phyloP scores from a whole-genome alignment of 208 protist species.

The Leishmania turanica region DNA sequence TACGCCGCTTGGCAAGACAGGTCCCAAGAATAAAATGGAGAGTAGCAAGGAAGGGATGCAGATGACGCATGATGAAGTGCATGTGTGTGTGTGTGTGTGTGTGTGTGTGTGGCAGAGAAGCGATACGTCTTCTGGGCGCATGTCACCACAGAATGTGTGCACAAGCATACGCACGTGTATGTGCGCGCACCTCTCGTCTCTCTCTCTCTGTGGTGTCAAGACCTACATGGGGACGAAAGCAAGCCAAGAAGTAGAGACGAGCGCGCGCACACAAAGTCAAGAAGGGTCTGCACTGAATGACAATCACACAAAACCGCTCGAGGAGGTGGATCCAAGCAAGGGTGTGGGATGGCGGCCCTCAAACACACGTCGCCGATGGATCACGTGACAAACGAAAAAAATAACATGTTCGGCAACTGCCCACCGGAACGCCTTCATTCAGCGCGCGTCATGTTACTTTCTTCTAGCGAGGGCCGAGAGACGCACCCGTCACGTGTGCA shows the following conservation, averaged over 20 bases:
- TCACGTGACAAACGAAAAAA: not conserved
- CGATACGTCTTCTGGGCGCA: not conserved
- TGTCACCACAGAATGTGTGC: not conserved
- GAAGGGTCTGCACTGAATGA: not conserved
- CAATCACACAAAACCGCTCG: not conserved
- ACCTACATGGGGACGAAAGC: no score
- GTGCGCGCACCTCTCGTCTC: not conserved
- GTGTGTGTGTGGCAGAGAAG: not conserved
- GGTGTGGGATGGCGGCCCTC: not conserved
- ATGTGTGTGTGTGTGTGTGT: constrained; percentile 1
- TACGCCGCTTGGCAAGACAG: not conserved
- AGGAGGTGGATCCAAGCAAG: not conserved
- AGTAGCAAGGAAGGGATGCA: not conserved
- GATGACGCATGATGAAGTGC: not conserved
- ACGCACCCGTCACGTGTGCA: not conserved
- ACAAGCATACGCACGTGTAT: not conserved
- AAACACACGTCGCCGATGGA: not conserved
- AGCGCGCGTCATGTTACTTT: not conserved
- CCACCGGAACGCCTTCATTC: not conserved
- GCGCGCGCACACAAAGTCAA: not conserved
- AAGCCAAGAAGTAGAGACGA: not conserved
- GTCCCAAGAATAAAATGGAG: not conserved
- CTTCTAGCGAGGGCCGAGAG: not conserved
- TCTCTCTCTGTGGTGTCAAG: not conserved
- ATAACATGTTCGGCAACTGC: not conserved